Evolutionary conservation across 1,284 basidiomycete genomes (phyloP).

Genomic region (Calocybe gambosa): DNA sequence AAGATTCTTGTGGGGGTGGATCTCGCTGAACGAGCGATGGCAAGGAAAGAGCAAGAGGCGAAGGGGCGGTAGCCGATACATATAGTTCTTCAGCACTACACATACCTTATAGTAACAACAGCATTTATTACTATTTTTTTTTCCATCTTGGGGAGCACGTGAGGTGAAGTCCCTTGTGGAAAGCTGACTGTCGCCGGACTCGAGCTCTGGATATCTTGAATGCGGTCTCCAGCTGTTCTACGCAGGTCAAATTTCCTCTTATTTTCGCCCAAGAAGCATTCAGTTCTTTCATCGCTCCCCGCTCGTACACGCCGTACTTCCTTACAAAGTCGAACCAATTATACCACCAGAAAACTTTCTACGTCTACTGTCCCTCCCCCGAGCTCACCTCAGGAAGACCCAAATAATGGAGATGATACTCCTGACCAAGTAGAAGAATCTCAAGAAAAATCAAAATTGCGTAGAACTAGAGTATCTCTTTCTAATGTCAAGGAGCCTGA

Average conservation of each 20-base stretch:
- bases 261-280: background rate
- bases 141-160: constrained; percentile 11
- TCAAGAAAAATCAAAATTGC: constrained; percentile 37
- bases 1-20: constrained; percentile 93
- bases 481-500: constrained; percentile 32
- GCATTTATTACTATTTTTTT: constrained; percentile 8
- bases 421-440: constrained; percentile 28
- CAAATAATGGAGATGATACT: constrained; percentile 15
- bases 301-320: background rate
- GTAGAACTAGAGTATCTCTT: constrained; percentile 28
- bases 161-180: constrained; percentile 1
- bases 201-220: constrained; percentile 25
- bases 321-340: background rate
- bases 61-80: constrained; percentile 12
- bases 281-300: constrained; percentile 1
- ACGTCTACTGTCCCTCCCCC: constrained; percentile 13
- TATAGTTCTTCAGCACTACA: background rate
- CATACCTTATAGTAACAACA: constrained; percentile 1
- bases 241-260: constrained; percentile 32
- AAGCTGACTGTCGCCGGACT: too few species aligned
- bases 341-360: constrained; percentile 16
- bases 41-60: constrained; percentile 41
- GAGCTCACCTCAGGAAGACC: constrained; percentile 14
- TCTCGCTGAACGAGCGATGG: constrained; percentile 74
- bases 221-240: constrained; percentile 51